A percentile compares a stretch with the other conserved stretches of the same genome.
Conservation (phyloP, 768 basidiomycete species). For the Rhodotorula sphaerocarpa region DNA sequence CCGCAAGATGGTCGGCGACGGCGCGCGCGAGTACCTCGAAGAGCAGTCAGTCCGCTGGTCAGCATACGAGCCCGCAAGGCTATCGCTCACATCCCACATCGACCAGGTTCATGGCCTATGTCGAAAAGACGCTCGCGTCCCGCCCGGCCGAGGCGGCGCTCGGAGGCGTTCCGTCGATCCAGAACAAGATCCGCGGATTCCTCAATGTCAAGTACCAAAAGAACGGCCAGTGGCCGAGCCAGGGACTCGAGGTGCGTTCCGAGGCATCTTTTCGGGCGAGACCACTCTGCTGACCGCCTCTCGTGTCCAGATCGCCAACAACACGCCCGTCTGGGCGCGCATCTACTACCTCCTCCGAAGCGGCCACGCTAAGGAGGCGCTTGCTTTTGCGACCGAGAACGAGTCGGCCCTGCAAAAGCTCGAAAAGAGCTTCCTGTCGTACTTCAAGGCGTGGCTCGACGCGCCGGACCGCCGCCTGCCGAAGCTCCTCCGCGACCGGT, state of each 20-base stretch:
- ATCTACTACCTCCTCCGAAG: slow-evolving; percentile 85
- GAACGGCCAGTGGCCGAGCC: slow-evolving; percentile 73
- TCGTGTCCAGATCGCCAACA: slow-evolving; percentile 69
- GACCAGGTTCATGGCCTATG: slow-evolving; percentile 43
- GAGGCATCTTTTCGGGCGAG: not conserved
- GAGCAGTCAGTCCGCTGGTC: slow-evolving; percentile 55
- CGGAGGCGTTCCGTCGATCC: slow-evolving; percentile 81
- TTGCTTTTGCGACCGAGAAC: slow-evolving; percentile 62
- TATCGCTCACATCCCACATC: not conserved
- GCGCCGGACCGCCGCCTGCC: slow-evolving; percentile 60
- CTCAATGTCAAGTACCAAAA: slow-evolving; percentile 69
- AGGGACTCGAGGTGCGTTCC: slow-evolving; percentile 61
- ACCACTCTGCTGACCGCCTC: not conserved
- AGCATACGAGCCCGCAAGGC: too few species aligned
- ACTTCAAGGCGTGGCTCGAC: slow-evolving; percentile 75
- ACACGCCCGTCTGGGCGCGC: slow-evolving; percentile 85
- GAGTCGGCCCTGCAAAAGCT: slow-evolving; percentile 60
- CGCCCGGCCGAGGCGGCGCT: slow-evolving; percentile 74
- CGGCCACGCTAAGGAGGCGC: slow-evolving; percentile 70
- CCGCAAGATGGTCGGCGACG: slow-evolving; percentile 64
- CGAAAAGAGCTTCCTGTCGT: slow-evolving; percentile 71
- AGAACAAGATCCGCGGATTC: slow-evolving; percentile 84
- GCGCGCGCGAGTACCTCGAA: slow-evolving; percentile 72
- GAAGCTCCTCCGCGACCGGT: slow-evolving; percentile 53
- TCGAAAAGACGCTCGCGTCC: slow-evolving; percentile 73